Evolutionary conservation across 2,329 filamentous ascomycete genomes (phyloP).

Genomic region (Clarireedia homoeocarpa): DNA sequence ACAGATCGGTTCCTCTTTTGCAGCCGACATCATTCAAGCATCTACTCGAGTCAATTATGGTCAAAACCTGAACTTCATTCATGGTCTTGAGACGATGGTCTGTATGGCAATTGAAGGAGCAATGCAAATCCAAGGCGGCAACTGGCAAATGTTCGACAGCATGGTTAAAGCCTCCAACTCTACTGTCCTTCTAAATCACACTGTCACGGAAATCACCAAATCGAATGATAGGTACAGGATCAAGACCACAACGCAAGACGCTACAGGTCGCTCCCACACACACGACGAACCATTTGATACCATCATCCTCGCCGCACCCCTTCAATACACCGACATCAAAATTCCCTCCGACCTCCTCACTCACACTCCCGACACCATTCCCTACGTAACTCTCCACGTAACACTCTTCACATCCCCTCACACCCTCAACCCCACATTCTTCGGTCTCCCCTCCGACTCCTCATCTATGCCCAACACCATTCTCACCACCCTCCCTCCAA

Average conservation of each 20-base stretch:
- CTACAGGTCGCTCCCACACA: conserved; percentile 1
- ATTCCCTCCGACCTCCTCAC: conserved; percentile 60
- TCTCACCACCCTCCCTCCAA: conserved; percentile 69
- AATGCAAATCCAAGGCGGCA: conserved; percentile 71
- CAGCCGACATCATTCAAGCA: conserved; percentile 79
- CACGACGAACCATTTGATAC: conserved; percentile 54
- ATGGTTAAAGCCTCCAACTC: conserved; percentile 65
- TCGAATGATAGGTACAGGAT: conserved; percentile 40
- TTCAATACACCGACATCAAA: conserved; percentile 69
- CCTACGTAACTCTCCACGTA: conserved; percentile 80
- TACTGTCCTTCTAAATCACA: conserved; percentile 55
- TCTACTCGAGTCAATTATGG: conserved; percentile 92
- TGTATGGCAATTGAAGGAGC: conserved; percentile 86
- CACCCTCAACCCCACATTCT: conserved; percentile 63
- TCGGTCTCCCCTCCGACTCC: conserved; percentile 51
- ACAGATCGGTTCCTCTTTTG: conserved; percentile 57
- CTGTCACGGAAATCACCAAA: conserved; percentile 53
- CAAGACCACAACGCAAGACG: conserved; percentile 20
- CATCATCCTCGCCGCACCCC: conserved; percentile 75
- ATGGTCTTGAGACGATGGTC: conserved; percentile 81
- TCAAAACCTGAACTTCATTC: conserved; percentile 77
- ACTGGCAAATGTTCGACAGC: conserved; percentile 86
- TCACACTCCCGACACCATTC: conserved; percentile 64
- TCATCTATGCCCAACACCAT: conserved; percentile 61
- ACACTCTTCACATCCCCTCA: conserved; percentile 79